Conservation (phyloP, 148 eudicot genomes). For the Rhododendron mucronatum region DNA sequence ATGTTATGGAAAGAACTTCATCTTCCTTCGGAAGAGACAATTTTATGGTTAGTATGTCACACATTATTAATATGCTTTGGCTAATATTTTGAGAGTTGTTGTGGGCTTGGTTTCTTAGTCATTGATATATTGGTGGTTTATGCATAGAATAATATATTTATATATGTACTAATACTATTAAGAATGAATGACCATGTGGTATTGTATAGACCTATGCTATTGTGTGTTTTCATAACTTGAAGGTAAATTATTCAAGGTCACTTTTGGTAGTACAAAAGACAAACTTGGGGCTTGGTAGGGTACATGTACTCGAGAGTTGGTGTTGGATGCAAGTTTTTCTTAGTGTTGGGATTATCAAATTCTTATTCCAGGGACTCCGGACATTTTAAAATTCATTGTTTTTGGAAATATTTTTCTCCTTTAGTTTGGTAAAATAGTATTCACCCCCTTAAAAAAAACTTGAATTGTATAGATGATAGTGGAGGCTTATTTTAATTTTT, state of each 20-base stretch:
- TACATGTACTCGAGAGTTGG: background rate
- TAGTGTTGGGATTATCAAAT: background rate
- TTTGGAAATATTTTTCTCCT: background rate
- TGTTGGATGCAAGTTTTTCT: background rate
- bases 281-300: background rate
- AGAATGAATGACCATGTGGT: background rate
- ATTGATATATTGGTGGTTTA: constrained; percentile 12
- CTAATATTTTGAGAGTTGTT: background rate
- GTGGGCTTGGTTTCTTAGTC: background rate
- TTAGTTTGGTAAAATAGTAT: background rate
- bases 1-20: constrained; percentile 61
- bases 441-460: background rate
- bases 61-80: background rate
- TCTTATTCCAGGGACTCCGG: background rate
- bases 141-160: background rate
- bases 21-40: constrained; percentile 45
- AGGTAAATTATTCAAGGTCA: background rate
- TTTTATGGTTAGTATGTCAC: constrained; percentile 33
- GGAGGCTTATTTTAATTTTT: background rate
- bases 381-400: background rate
- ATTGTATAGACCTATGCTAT: background rate
- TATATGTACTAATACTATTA: background rate
- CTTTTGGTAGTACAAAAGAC: background rate
- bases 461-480: background rate
- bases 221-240: background rate